Evolutionary conservation across 2,329 filamentous ascomycete species (phyloP).

Genomic region (Trichoderma sp.): DNA sequence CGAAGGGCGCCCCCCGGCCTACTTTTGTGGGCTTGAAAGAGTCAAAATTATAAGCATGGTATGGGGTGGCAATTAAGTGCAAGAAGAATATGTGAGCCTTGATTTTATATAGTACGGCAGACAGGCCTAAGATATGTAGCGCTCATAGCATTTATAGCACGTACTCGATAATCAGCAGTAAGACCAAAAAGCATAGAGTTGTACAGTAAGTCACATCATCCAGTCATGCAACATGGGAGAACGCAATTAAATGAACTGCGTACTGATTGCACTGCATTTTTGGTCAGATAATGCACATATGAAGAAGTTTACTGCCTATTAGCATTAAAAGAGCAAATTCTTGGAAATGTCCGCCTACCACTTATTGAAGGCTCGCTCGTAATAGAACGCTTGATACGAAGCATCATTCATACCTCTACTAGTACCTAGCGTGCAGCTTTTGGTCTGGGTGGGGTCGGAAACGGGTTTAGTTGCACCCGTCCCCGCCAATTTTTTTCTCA

Average conservation of each 20-base stretch:
- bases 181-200: neutral
- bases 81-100: neutral
- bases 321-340: neutral
- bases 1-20: neutral
- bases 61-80: no score
- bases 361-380: neutral
- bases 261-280: neutral
- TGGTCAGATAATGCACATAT: neutral
- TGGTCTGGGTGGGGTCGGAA: neutral
- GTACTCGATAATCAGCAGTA: no score
- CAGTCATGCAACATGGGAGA: neutral
- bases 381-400: neutral
- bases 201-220: neutral
- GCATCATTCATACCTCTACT: neutral
- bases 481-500: neutral
- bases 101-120: neutral
- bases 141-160: neutral
- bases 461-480: constrained; percentile 19
- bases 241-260: neutral
- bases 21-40: neutral
- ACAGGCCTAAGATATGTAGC: neutral
- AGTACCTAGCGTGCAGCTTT: neutral
- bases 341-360: neutral
- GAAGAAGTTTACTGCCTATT: neutral
- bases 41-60: neutral